Base-by-base conservation (phyloP, 2,329 filamentous ascomycete species). In the Epichloe gansuensis region DNA sequence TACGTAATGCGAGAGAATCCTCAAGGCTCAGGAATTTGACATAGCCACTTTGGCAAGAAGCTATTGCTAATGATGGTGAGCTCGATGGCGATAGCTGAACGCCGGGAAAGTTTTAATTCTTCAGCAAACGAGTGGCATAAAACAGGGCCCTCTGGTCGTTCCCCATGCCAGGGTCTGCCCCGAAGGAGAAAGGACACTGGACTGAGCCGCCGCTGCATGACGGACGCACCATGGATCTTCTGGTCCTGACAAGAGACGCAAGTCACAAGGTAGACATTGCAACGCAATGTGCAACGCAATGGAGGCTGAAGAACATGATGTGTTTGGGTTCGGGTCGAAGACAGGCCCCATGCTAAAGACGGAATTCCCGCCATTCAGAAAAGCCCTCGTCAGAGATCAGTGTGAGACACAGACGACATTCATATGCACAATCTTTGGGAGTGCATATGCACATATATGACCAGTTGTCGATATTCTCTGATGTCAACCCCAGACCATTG, bases 181-280 rank as follows among this genome's bases (percentile, higher is more conserved):
- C 31, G 39, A 46, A 39, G 35, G 52, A 46, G 38, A 39, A 41
- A 45, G 47, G 48, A 8, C 6, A 49, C 34, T 41, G 45, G 34
- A 43, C 34, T 12, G 23, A n/a, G 38, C 28, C n/a, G 15, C 42
- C n/a, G 23, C 13, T 44, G 34, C 46, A 43, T 35, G 46, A 43
- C 48, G 46, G 46, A 43, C 48, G 46, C 52, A 50, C 42, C 13
- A 50, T 25, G 53, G 50, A 49, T 48, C 49, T 34, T 38, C 45
- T 45, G 34, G 45, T 8, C 43, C 42, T n/a, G 15, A 21, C 34
- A 12, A 38, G 49, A 50, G 41, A 37, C 34, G 41, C 13, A 11
- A 21, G 34, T 31, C 31, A n/a, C 39, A 35, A 11, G n/a, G 9
- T 25, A 35, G 28, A 34, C 35, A 23, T 21, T 50, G 25, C 47